Evolutionary conservation across 257 asterid species (phyloP).

Genomic region (Gentiana straminea): DNA sequence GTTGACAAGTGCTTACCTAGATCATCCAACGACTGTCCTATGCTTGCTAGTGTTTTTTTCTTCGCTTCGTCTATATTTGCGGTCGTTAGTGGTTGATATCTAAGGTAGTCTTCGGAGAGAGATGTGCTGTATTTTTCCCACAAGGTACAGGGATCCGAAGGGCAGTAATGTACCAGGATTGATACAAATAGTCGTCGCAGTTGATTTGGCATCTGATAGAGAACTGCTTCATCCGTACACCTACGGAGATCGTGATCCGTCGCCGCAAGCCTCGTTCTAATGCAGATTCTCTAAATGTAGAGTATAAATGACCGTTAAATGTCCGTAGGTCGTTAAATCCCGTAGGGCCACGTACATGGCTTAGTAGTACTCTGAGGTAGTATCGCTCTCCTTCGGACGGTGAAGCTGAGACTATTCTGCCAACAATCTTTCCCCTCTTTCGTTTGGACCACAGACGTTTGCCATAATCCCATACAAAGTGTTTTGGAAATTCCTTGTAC

Average conservation of each 20-base stretch:
- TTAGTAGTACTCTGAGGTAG: background rate
- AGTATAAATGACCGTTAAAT: background rate
- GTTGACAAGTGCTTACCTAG: background rate
- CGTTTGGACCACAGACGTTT: background rate
- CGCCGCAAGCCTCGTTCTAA: background rate
- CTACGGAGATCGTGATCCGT: background rate
- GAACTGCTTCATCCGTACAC: background rate
- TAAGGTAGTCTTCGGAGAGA: background rate
- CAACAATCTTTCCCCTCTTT: background rate
- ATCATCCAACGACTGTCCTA: background rate
- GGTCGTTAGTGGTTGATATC: background rate
- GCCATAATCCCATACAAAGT: background rate
- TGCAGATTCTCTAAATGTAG: background rate
- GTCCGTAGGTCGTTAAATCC: background rate
- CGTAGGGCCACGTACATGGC: background rate
- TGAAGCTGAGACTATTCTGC: background rate
- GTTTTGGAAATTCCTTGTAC: background rate
- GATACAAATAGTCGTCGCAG: background rate
- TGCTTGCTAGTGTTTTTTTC: background rate
- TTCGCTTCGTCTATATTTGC: background rate
- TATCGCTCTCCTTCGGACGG: background rate
- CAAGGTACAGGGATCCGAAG: background rate
- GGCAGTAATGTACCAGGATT: background rate
- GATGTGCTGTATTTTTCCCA: background rate
- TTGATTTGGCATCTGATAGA: background rate